phyloP scores from a whole-genome alignment of 305 asterid species.

The Fraxinus latifolia region DNA sequence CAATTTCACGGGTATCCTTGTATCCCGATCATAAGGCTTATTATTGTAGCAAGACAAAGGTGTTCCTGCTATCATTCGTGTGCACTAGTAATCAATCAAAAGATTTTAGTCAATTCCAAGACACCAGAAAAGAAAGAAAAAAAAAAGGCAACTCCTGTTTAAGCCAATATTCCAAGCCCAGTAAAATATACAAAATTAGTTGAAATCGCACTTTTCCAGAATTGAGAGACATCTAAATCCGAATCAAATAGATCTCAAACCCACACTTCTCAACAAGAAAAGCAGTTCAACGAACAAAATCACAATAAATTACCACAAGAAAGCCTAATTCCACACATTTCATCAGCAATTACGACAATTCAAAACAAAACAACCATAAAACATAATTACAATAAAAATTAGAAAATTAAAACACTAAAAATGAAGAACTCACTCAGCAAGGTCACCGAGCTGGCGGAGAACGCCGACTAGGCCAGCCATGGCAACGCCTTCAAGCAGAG shows the following conservation, averaged over 20 bases:
- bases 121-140: background rate
- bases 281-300: background rate
- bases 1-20: background rate
- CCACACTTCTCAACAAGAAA: background rate
- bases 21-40: background rate
- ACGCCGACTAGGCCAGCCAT: constrained; percentile 96
- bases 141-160: background rate
- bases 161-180: background rate
- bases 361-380: background rate
- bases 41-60: background rate
- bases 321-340: background rate
- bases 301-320: background rate
- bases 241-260: constrained; percentile 20
- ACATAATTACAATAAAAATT: background rate
- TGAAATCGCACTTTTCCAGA: background rate
- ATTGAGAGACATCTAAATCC: background rate
- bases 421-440: constrained; percentile 70
- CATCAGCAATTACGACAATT: background rate
- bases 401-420: background rate
- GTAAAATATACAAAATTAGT: background rate
- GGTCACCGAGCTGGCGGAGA: constrained; percentile 98
- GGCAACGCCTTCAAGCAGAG: constrained; percentile 93
- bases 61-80: background rate
- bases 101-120: background rate
- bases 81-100: background rate